Percentiles rank a stretch among this genome's conserved stretches.
Conservation (phyloP, 345 rosid genomes). For the Populus tremula region DNA sequence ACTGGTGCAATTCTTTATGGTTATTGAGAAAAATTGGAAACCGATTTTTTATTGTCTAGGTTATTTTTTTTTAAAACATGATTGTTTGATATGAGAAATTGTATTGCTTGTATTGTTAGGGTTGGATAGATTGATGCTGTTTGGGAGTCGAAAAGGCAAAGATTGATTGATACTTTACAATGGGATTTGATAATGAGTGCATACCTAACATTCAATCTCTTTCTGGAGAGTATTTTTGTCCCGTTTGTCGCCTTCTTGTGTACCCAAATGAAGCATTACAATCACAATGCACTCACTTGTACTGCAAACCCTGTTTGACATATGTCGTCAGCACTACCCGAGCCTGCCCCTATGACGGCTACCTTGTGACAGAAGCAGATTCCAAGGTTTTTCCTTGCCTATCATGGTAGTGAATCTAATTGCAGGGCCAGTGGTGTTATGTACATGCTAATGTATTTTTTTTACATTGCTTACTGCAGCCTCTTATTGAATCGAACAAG, state of each 20-base stretch:
- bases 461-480: constrained; percentile 44
- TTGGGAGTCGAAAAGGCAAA: neutral
- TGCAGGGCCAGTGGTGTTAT: neutral
- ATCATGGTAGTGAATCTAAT: neutral
- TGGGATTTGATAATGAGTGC: constrained; percentile 86
- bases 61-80: neutral
- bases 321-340: constrained; percentile 57
- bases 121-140: neutral
- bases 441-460: constrained; percentile 11
- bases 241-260: constrained; percentile 69
- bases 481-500: constrained; percentile 58
- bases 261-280: constrained; percentile 83
- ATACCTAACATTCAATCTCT: constrained; percentile 64
- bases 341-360: constrained; percentile 82
- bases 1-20: neutral
- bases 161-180: constrained; percentile 2
- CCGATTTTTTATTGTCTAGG: no score
- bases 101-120: neutral
- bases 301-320: constrained; percentile 70
- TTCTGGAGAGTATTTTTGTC: constrained; percentile 75
- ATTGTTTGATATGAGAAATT: neutral
- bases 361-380: constrained; percentile 76
- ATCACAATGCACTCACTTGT: constrained; percentile 77
- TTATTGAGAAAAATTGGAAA: no score
- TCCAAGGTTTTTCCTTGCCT: constrained; percentile 49